These are phyloP conservation scores for Neonectria magnoliae DNA, from an alignment of 2,329 filamentous ascomycete species.

Conservation along the genomic window DNA sequence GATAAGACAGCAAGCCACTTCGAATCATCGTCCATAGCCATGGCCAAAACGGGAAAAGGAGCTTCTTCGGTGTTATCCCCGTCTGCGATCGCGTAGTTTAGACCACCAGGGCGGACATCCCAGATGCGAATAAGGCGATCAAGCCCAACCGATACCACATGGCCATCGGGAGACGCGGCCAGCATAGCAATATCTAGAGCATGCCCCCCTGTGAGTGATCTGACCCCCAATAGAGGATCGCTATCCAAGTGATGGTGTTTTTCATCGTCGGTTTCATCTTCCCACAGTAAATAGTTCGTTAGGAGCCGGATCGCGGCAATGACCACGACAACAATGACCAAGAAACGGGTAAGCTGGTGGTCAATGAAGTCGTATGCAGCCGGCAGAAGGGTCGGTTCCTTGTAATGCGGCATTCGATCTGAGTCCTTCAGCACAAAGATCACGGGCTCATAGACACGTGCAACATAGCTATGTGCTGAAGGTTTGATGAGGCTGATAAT, in stretches of 20 bases:
- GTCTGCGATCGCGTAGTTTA: constrained; percentile 54
- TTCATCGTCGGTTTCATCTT: constrained; percentile 61
- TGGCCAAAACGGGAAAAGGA: constrained; percentile 69
- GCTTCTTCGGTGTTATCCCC: constrained; percentile 53
- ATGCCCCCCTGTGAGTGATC: constrained; percentile 71
- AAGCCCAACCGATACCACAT: constrained; percentile 75
- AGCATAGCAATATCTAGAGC: constrained; percentile 75
- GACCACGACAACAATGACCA: constrained; percentile 70
- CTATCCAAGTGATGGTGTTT: constrained; percentile 59
- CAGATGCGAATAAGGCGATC: constrained; percentile 76
- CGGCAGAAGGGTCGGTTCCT: constrained; percentile 49
- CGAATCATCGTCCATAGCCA: constrained; percentile 72
- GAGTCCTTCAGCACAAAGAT: constrained; percentile 77
- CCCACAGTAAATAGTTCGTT: constrained; percentile 79
- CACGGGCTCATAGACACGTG: constrained; percentile 78
- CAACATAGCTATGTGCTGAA: constrained; percentile 74
- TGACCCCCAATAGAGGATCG: constrained; percentile 64
- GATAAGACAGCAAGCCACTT: constrained; percentile 75
- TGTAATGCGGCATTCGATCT: constrained; percentile 67
- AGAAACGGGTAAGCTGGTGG: constrained; percentile 67
- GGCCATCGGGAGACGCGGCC: constrained; percentile 68
- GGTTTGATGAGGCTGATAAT: constrained; percentile 82
- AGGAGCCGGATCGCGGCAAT: constrained; percentile 74
- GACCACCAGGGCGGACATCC: constrained; percentile 62
- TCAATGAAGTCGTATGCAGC: constrained; percentile 72